Base-by-base conservation (phyloP, 2,329 filamentous ascomycete genomes). In the Biscogniauxia sp. region DNA sequence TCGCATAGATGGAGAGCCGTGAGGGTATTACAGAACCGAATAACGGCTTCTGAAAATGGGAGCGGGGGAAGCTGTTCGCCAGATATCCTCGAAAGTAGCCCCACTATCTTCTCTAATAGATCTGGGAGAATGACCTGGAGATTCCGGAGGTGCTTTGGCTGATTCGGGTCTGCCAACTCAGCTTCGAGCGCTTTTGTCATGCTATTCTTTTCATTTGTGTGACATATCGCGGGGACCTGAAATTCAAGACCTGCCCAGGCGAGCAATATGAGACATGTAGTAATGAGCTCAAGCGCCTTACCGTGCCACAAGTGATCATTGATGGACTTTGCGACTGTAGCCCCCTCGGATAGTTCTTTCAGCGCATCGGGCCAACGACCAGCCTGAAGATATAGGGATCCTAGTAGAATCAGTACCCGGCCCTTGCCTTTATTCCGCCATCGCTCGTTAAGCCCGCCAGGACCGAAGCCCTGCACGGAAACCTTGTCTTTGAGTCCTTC, bases 221-320 rank as follows among this genome's bases (percentile, higher is more conserved):
- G 78, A 63, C 85, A 84, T 17, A 88, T 75, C 9, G 78, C 74
- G 1, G 86, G 86, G n/a, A 95, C 84, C 69, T 88, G 84, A 69
- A 98, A 98, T 70, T 95, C 90, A 69, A 94, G 81, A 3, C 88
- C 90, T 41, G 89, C 85, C 91, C 93, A 97, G 28, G 88, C 90
- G 63, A 96, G 86, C 69, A 98, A 84, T 50, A 98, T 72, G 66
- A 98, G 82, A 70, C 90, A 92, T 25, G 96, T 82, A 53, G 95
- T 79, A 62, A 96, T 91, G 26, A 93, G 87, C 73, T 99, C 96
- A 20, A 99, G 81, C 1, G 92, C 93, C 76, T 98, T 98, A 19
- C 91, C 95, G 77, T 97, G 92, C 94, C 95, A 99, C n/a, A 98
- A 75, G 75, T 97, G 92, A 75, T 99, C 95, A 69, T 92, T 93